Conservation (phyloP, 176 grass and related monocot species). For the Triticum monococcum region DNA sequence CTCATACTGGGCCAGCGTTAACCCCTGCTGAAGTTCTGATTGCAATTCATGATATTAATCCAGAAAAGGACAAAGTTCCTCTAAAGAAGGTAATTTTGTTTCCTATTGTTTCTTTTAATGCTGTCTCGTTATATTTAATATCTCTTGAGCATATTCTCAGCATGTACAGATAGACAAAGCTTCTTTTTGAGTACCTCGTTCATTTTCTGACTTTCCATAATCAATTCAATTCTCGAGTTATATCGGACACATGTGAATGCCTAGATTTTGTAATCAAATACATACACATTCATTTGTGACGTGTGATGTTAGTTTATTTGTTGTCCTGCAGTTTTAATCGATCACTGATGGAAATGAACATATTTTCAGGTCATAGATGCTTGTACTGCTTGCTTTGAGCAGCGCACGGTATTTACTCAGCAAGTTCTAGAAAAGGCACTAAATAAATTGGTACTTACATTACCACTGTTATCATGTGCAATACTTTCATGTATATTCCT, state of each 20-base stretch:
- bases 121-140: not conserved
- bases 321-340: conserved; percentile 18
- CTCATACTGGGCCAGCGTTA: conserved; percentile 94
- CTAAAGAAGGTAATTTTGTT: conserved; percentile 73
- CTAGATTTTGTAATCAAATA: not conserved
- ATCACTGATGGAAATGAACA: conserved; percentile 18
- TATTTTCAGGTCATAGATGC: conserved; percentile 87
- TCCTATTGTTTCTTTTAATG: conserved; percentile 17
- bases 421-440: conserved; percentile 93
- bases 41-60: conserved; percentile 96
- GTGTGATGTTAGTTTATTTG: not conserved
- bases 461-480: conserved; percentile 2
- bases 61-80: conserved; percentile 82
- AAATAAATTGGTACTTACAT: conserved; percentile 74
- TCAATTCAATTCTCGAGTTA: not conserved
- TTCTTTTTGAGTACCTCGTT: conserved; percentile 9
- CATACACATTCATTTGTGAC: not conserved
- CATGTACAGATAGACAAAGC: not conserved
- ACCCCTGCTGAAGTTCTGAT: conserved; percentile 96
- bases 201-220: not conserved
- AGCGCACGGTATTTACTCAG: conserved; percentile 96
- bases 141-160: not conserved
- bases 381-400: conserved; percentile 98
- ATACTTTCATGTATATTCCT: not conserved
- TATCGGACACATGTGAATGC: not conserved